phyloP scores from a whole-genome alignment of 306 rosid species.

The Clitoria ternatea region DNA sequence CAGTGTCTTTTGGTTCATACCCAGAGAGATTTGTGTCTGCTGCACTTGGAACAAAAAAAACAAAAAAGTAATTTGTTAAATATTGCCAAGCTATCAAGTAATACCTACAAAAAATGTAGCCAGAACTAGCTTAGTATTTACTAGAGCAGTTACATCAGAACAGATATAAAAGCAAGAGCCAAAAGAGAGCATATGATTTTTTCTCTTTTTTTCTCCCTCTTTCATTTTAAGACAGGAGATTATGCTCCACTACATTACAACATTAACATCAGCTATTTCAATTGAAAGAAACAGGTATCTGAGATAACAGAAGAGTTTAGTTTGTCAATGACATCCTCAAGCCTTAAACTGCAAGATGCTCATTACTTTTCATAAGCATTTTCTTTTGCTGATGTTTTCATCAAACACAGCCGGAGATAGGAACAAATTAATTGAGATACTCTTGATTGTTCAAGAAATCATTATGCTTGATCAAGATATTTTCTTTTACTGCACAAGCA shows the following conservation, averaged over 20 bases:
- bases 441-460: background rate
- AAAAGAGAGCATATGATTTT: background rate
- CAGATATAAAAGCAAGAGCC: slow-evolving; percentile 1
- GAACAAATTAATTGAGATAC: background rate
- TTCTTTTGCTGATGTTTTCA: background rate
- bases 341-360: background rate
- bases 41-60: slow-evolving; percentile 12
- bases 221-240: background rate
- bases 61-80: background rate
- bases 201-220: background rate
- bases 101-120: background rate
- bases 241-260: background rate
- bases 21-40: slow-evolving; percentile 34
- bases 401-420: background rate
- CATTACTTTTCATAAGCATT: background rate
- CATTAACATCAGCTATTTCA: background rate
- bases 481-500: background rate
- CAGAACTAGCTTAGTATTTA: background rate
- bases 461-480: background rate
- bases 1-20: slow-evolving; percentile 26
- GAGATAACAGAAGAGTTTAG: background rate
- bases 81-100: background rate
- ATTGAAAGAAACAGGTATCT: background rate
- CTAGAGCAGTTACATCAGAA: slow-evolving; percentile 1
- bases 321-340: background rate